Conservation (phyloP, 768 basidiomycete species). For the Cystobasidiopsis lactophilus region DNA sequence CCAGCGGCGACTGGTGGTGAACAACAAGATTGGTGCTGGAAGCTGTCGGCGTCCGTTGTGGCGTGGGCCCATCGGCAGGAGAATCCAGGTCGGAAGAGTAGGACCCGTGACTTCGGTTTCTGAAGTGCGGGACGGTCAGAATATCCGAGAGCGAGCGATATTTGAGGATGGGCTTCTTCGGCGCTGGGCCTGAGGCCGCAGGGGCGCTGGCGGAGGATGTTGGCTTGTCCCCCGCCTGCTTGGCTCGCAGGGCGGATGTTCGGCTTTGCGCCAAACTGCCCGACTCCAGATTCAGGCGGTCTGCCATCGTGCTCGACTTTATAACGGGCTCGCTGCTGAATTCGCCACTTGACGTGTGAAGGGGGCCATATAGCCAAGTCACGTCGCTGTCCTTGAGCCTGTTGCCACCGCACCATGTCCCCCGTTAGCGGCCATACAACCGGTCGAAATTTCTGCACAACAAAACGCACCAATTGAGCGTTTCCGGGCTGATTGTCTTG, state of each 20-base stretch:
- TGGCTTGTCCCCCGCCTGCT: neutral
- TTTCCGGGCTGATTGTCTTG: constrained; percentile 85
- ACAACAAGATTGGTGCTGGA: no score
- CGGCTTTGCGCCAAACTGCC: neutral
- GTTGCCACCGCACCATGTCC: no score
- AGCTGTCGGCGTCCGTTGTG: no score
- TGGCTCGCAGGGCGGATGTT: neutral
- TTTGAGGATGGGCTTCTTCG: constrained; percentile 77
- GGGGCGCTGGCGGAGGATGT: no score
- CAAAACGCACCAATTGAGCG: constrained; percentile 74
- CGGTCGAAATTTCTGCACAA: neutral
- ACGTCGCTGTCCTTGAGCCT: constrained; percentile 99
- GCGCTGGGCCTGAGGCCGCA: neutral
- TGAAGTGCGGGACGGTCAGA: constrained; percentile 27
- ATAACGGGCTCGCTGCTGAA: constrained; percentile 42
- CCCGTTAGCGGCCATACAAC: no score
- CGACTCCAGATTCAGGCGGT: constrained; percentile 34
- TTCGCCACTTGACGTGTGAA: constrained; percentile 69
- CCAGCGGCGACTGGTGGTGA: constrained; percentile 3
- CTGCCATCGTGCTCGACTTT: constrained; percentile 36
- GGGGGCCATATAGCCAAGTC: constrained; percentile 93
- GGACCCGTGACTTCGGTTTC: neutral
- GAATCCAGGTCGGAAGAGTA: neutral
- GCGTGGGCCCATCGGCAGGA: neutral
- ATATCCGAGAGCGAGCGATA: constrained; percentile 79